Evolutionary conservation across 805 yeast species (phyloP).

Genomic region (Deakozyma indianensis): DNA sequence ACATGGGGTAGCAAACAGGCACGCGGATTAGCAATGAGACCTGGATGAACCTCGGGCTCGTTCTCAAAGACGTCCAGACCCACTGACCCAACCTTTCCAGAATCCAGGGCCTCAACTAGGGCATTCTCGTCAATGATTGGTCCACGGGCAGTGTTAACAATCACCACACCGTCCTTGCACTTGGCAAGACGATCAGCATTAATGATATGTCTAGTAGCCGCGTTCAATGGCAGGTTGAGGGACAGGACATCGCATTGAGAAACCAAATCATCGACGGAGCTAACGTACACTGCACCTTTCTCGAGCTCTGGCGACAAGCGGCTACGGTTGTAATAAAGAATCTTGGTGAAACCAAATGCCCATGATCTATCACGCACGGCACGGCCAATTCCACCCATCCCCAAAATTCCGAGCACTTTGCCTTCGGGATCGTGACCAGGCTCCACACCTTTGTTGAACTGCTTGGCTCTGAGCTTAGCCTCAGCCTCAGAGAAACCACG

Average conservation of each 20-base stretch:
- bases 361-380: conserved; percentile 35
- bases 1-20: conserved; percentile 44
- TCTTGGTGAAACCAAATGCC: conserved; percentile 35
- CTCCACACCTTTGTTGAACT: conserved; percentile 31
- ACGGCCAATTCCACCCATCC: conserved; percentile 53
- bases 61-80: conserved; percentile 49
- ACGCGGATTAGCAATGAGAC: conserved; percentile 29
- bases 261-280: conserved; percentile 32
- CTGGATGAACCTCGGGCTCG: conserved; percentile 40
- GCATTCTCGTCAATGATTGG: conserved; percentile 43
- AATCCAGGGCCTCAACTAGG: conserved; percentile 30
- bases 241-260: conserved; percentile 33
- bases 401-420: conserved; percentile 40
- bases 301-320: conserved; percentile 34
- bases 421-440: conserved; percentile 37
- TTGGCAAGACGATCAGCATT: conserved; percentile 29
- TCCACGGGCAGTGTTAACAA: conserved; percentile 50
- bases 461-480: conserved; percentile 27
- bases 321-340: conserved; percentile 38
- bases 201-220: conserved; percentile 36
- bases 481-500: conserved; percentile 35
- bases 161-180: conserved; percentile 38
- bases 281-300: conserved; percentile 29
- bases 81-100: conserved; percentile 36
- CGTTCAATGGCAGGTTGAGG: conserved; percentile 38